A percentile compares a stretch with the other conserved stretches of the same genome.
phyloP scores from a whole-genome alignment of 805 yeast species.

The Pichia californica region DNA sequence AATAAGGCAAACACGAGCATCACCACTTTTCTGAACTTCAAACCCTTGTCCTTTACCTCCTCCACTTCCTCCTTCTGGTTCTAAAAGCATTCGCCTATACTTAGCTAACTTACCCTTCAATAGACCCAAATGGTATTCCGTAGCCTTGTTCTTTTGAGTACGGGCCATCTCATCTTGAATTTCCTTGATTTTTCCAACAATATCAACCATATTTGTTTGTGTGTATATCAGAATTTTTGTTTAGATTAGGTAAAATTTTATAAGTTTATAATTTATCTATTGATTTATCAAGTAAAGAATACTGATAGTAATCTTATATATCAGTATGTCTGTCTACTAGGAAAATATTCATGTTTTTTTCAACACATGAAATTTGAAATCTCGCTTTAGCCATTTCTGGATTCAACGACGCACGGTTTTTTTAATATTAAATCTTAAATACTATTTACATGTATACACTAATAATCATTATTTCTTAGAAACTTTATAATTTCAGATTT shows the following conservation, averaged over 20 bases:
- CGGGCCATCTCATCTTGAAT: conserved; percentile 91
- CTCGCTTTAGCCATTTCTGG: too few species aligned
- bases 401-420: too few species aligned
- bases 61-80: conserved; percentile 70
- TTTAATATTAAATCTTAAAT: too few species aligned
- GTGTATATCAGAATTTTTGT: not conserved
- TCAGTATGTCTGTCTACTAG: too few species aligned
- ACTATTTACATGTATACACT: too few species aligned
- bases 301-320: too few species aligned
- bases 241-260: not conserved
- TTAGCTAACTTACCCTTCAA: conserved; percentile 92
- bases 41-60: conserved; percentile 72
- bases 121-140: conserved; percentile 93
- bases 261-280: too few species aligned
- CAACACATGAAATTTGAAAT: too few species aligned
- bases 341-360: too few species aligned
- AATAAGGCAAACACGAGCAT: conserved; percentile 89
- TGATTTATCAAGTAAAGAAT: too few species aligned
- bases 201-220: conserved; percentile 23
- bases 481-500: not conserved
- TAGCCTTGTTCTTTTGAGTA: conserved; percentile 96
- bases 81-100: conserved; percentile 83
- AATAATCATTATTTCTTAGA: not conserved
- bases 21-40: conserved; percentile 93
- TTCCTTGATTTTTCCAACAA: conserved; percentile 69